Evolutionary conservation across 2,329 filamentous ascomycete genomes (phyloP).

Genomic region (Westerdykella aurantiaca): DNA sequence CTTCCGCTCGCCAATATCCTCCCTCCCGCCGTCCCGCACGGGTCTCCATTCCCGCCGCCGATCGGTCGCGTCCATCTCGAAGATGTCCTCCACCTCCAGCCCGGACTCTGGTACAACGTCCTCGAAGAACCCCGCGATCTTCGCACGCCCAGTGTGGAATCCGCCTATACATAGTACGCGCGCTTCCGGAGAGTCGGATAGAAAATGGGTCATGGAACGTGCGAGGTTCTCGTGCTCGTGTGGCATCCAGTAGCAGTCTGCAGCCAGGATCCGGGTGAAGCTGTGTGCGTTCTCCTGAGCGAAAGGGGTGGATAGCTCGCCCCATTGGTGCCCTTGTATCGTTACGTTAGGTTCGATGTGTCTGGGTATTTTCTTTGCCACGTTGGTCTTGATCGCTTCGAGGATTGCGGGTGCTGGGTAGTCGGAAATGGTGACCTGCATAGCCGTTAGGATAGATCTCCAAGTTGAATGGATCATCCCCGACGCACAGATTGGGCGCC

Average conservation of each 20-base stretch:
- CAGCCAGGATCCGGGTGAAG: slow-evolving; percentile 61
- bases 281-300: slow-evolving; percentile 30
- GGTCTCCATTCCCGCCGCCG: slow-evolving; percentile 54
- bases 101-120: slow-evolving; percentile 42
- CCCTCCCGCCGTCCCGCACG: slow-evolving; percentile 52
- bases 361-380: slow-evolving; percentile 47
- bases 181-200: slow-evolving; percentile 43
- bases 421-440: slow-evolving; percentile 56
- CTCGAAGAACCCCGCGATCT: slow-evolving; percentile 62
- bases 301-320: slow-evolving; percentile 45
- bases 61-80: slow-evolving; percentile 64
- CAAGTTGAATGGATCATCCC: background rate
- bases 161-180: slow-evolving; percentile 62
- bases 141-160: slow-evolving; percentile 64
- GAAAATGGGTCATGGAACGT: slow-evolving; percentile 57
- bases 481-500: slow-evolving; percentile 38
- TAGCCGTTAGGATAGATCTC: background rate
- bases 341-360: slow-evolving; percentile 34
- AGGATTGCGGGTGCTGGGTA: slow-evolving; percentile 60
- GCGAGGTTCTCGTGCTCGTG: slow-evolving; percentile 64
- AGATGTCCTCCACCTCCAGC: slow-evolving; percentile 59
- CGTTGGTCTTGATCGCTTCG: slow-evolving; percentile 53
- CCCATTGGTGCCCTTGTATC: slow-evolving; percentile 62
- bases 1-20: slow-evolving; percentile 59
- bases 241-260: slow-evolving; percentile 72